Percentiles rank a stretch among this genome's conserved stretches.
These are phyloP conservation scores for Chalciporus pseudorubinellus DNA, from an alignment of 768 basidiomycete genomes.

Conservation along the genomic window DNA sequence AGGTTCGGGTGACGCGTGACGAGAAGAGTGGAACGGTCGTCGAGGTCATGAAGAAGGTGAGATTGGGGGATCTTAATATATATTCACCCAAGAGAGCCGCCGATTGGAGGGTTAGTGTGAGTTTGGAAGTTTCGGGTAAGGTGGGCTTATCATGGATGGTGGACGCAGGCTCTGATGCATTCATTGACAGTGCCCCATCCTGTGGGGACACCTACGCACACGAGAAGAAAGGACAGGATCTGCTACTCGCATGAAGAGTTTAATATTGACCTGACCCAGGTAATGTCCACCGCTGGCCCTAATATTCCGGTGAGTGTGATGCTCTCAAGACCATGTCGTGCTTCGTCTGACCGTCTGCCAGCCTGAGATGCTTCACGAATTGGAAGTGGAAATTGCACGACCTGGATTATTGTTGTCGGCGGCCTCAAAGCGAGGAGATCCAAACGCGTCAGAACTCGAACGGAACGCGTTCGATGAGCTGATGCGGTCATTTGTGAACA, in stretches of 20 bases:
- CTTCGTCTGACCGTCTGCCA: constrained; percentile 22
- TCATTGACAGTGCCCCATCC: constrained; percentile 61
- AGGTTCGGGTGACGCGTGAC: constrained; percentile 82
- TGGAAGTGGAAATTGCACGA: constrained; percentile 85
- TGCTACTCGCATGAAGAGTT: constrained; percentile 95
- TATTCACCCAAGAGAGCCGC: constrained; percentile 76
- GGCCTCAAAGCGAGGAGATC: constrained; percentile 66
- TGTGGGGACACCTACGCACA: constrained; percentile 55
- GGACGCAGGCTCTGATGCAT: background rate
- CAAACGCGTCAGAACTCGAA: constrained; percentile 57
- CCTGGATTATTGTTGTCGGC: constrained; percentile 68
- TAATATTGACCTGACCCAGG: constrained; percentile 91
- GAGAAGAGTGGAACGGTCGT: constrained; percentile 64
- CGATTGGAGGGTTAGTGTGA: constrained; percentile 94
- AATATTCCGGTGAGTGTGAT: constrained; percentile 47
- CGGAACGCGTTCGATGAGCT: constrained; percentile 84
- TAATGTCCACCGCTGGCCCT: constrained; percentile 53
- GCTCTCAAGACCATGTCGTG: background rate
- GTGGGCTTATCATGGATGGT: constrained; percentile 23
- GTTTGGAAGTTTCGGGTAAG: constrained; percentile 81
- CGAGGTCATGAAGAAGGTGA: constrained; percentile 73
- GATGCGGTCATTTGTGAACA: constrained; percentile 90
- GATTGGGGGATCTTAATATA: constrained; percentile 86
- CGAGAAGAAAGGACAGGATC: constrained; percentile 84
- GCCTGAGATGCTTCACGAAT: constrained; percentile 73